Evolutionary conservation across 768 basidiomycete species (phyloP).

Genomic region (Podaxis rugospora): DNA sequence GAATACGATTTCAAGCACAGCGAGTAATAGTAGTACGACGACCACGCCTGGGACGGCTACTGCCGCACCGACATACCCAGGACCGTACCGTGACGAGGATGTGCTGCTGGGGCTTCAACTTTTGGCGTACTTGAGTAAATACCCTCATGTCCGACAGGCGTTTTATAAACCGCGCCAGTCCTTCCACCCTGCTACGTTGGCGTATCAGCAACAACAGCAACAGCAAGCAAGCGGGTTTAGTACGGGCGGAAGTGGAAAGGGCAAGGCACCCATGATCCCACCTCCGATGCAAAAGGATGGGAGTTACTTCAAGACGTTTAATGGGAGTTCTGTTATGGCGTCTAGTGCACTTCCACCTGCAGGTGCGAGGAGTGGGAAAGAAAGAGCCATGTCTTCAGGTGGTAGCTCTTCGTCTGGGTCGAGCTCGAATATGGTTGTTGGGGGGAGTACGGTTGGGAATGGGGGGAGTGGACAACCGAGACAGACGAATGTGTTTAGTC

Average conservation of each 20-base stretch:
- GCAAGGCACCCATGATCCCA: slow-evolving; percentile 33
- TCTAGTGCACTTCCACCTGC: neutral
- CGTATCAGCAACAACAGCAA: slow-evolving; percentile 19
- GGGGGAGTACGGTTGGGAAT: neutral
- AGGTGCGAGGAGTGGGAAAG: slow-evolving; percentile 11
- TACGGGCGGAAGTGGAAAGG: slow-evolving; percentile 33
- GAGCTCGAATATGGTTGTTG: neutral
- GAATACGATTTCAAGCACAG: slow-evolving; percentile 20
- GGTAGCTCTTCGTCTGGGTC: slow-evolving; percentile 3
- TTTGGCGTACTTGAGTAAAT: slow-evolving; percentile 94
- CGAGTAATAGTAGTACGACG: slow-evolving; percentile 12
- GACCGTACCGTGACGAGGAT: slow-evolving; percentile 91
- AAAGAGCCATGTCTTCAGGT: slow-evolving; percentile 11
- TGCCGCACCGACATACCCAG: slow-evolving; percentile 30
- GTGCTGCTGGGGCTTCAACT: slow-evolving; percentile 88
- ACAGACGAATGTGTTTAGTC: slow-evolving; percentile 90
- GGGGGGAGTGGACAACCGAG: slow-evolving; percentile 22
- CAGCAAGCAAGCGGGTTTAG: neutral
- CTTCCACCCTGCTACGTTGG: slow-evolving; percentile 74
- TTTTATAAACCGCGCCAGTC: slow-evolving; percentile 86
- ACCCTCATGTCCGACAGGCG: slow-evolving; percentile 93
- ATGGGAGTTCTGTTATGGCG: slow-evolving; percentile 5
- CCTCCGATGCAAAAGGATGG: slow-evolving; percentile 9
- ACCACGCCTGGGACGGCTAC: slow-evolving; percentile 23
- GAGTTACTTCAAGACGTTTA: slow-evolving; percentile 11